Evolutionary conservation across 148 eudicot genomes (phyloP), one percentile per base, ranked within the genome.

Genomic region (Pharnaceum exiguum): DNA sequence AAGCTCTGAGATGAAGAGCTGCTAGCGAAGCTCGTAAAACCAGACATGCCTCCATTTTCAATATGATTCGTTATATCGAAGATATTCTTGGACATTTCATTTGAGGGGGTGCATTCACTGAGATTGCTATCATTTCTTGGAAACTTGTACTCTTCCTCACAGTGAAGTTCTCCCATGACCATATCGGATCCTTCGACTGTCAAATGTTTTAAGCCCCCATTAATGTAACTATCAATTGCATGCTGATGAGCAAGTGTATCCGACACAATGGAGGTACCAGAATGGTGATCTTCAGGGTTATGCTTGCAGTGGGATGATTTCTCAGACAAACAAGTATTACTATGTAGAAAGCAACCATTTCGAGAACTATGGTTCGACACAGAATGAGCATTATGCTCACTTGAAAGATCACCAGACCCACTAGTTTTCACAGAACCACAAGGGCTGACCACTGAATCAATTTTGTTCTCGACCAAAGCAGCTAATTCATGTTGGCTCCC

Each of bases 11-110:
- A 73, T 3, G 83, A 77, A 23, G 74, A 68, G 17, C 82, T 63
- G 60, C 82, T 80, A 19, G 76, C 60, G 32, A 69, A 61, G 61
- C 79, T 75, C 70, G 49, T 66, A 12, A 40, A 70, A 47, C 73
- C 68, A 0, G 71, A 63, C 40, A 58, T 57, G 3, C 32, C 66
- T 2, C 70, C 66, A 27, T 60, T 19, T 43, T 71, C 82, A 10
- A 50, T 13, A 1, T 57, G 69, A 32, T 56, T 36, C 42, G 60
- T 7, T 24, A 66, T 70, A 37, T 71, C 76, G 1, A 62, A 69
- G 46, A n/a, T n/a, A n/a, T 69, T 54, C 45, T 79, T 73, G 8
- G 51, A 37, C 56, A 70, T 32, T 23, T 59, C 69, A 47, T 70
- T 48, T 17, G 45, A 25, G 4, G 37, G 31, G 11, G 10, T 62